Base-by-base conservation (phyloP, 2,329 filamentous ascomycete species). In the Xylaria arbuscula region DNA sequence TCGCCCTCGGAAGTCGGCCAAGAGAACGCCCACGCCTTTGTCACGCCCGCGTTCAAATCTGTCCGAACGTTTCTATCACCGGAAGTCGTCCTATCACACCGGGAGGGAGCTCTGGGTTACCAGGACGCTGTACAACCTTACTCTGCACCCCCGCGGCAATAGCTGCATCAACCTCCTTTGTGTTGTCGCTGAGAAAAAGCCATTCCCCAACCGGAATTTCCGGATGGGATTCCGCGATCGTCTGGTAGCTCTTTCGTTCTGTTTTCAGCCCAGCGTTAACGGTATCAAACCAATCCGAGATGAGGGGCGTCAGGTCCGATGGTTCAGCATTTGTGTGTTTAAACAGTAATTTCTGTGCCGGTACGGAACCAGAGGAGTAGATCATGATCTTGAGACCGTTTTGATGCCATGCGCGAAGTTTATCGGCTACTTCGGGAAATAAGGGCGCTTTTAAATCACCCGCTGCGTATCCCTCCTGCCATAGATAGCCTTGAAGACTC, bases 151-250 rank as follows among this genome's bases (percentile, higher is more conserved):
- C 89, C 11, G 88, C 87, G 65, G 80, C 81, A 69, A 84, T 83
- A 50, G 90, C 90, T 56, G 90, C 89, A 60, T 86, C 83, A 42
- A 92, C 89, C 80, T 92, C 90, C 76, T 86, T 88, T 54, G 92
- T 85, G 76, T 94, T 94, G 81, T 96, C 93, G 75, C 92, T 95
- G 69, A 95, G 81, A 78, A 96, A 96, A n/a, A 93, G 83, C 83
- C 92, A 92, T 64, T 86, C 83, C 11, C 78, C 79, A 19, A 84
- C 78, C 58, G 81, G 73, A 65, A 84, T 81, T 40, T 83, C 81
- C 17, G 87, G 78, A 53, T 83, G 77, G 62, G 83, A 81, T 55
- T 79, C 78, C 56, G 87, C 83, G 72, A 94, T 94, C 74, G 83
- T 88, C 72, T 81, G 79, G 80, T 95, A 96, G 78, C 92, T 94